Percentiles rank a stretch among this genome's conserved stretches.
Conservation (phyloP, 2,329 filamentous ascomycete species). For the Cercospora zeina region DNA sequence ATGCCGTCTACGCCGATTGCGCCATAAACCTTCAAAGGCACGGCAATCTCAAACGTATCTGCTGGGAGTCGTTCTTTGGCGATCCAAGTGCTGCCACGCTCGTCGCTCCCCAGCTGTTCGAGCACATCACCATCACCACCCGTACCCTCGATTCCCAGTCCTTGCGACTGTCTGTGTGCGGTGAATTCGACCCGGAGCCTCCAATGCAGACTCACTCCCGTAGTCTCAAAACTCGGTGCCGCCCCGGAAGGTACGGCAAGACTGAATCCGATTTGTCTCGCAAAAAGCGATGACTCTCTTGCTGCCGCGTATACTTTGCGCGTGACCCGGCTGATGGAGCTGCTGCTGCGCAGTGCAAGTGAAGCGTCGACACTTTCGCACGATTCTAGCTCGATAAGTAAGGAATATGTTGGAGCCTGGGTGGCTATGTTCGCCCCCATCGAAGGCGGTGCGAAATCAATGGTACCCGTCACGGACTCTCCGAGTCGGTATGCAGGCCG, state of each 20-base stretch:
- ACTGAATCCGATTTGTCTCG: constrained; percentile 74
- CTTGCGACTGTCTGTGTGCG: constrained; percentile 49
- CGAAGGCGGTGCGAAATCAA: constrained; percentile 68
- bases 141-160: constrained; percentile 43
- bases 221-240: constrained; percentile 90
- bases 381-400: constrained; percentile 82
- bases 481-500: constrained; percentile 86
- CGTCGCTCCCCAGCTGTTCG: constrained; percentile 41
- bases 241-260: constrained; percentile 80
- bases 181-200: constrained; percentile 90
- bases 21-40: constrained; percentile 42
- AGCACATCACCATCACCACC: constrained; percentile 53
- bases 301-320: constrained; percentile 75
- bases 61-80: constrained; percentile 40
- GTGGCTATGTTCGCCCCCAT: constrained; percentile 1
- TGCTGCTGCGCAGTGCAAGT: constrained; percentile 79
- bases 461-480: constrained; percentile 77
- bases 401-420: constrained; percentile 74
- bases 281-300: constrained; percentile 80
- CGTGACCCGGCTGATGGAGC: constrained; percentile 83
- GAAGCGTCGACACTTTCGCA: constrained; percentile 77
- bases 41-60: constrained; percentile 43
- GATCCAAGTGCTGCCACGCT: constrained; percentile 39
- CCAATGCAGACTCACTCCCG: constrained; percentile 84
- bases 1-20: constrained; percentile 31